Evolutionary conservation across 495 filamentous ascomycete genomes (phyloP).

Genomic region (Achaetomiella virescens): DNA sequence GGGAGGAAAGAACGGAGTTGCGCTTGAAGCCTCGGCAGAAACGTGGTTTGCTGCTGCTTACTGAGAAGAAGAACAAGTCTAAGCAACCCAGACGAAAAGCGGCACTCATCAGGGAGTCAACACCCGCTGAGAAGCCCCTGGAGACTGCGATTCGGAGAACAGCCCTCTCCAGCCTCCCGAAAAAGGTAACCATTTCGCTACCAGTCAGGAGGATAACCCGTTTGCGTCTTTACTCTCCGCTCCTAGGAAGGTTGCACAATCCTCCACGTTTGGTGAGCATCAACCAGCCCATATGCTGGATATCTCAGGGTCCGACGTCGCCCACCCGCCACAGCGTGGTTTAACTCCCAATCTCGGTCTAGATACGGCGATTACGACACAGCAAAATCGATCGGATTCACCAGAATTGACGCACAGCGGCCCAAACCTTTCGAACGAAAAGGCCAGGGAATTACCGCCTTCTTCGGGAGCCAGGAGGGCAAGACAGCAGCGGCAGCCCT

Average conservation of each 20-base stretch:
- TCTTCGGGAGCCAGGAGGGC: not conserved
- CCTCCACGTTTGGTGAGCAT: not conserved
- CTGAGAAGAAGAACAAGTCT: slow-evolving; percentile 20
- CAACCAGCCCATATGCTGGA: too few relatives aligned
- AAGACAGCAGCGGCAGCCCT: not conserved
- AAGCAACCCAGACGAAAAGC: slow-evolving; percentile 4
- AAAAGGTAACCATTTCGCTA: not conserved
- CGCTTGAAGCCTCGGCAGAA: slow-evolving; percentile 38
- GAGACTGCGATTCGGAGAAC: not conserved
- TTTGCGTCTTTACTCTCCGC: slow-evolving; percentile 1
- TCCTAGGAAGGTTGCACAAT: not conserved
- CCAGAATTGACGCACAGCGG: not conserved
- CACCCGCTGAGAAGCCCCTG: too few relatives aligned
- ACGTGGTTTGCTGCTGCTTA: slow-evolving; percentile 35
- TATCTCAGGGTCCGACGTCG: too few relatives aligned
- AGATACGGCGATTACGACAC: too few relatives aligned
- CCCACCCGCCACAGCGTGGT: too few relatives aligned
- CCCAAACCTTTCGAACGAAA: not conserved
- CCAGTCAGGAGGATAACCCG: not conserved
- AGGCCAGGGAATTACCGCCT: not conserved
- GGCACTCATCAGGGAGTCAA: not conserved
- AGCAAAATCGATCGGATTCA: not conserved
- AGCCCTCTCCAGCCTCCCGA: too few relatives aligned
- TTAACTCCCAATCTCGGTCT: too few relatives aligned
- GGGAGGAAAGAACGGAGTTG: slow-evolving; percentile 34